phyloP scores from a whole-genome alignment of 2,329 filamentous ascomycete genomes.

The Microthyrium microscopicum region DNA sequence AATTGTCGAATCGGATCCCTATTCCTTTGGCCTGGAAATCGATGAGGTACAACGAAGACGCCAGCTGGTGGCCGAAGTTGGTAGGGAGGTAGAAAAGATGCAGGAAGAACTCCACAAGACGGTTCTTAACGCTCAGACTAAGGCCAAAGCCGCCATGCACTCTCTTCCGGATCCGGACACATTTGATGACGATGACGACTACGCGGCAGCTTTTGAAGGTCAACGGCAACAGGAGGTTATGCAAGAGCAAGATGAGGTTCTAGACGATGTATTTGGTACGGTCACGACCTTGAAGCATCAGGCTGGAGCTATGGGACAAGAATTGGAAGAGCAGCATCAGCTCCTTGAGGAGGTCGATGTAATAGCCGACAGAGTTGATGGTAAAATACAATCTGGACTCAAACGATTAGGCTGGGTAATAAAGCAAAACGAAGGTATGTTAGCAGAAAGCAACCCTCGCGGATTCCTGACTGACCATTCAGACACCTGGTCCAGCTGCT shows the following conservation, averaged over 20 bases:
- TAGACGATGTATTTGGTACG: constrained; percentile 84
- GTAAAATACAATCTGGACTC: constrained; percentile 70
- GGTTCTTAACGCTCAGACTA: constrained; percentile 24
- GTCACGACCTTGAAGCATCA: constrained; percentile 82
- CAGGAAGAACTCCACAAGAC: constrained; percentile 57
- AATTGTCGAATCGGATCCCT: constrained; percentile 74
- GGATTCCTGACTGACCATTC: constrained; percentile 10
- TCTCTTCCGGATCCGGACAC: constrained; percentile 42
- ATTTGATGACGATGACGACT: constrained; percentile 38
- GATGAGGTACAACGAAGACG: constrained; percentile 69
- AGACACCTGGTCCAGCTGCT: constrained; percentile 69
- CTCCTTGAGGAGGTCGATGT: constrained; percentile 76
- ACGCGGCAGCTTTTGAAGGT: constrained; percentile 75
- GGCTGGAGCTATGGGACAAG: constrained; percentile 88
- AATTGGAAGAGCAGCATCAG: constrained; percentile 85
- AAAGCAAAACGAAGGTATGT: constrained; percentile 72
- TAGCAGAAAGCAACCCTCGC: constrained; percentile 10
- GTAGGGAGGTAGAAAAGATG: constrained; percentile 79
- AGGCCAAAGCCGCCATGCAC: constrained; percentile 20
- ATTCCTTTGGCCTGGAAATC: constrained; percentile 69
- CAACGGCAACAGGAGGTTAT: constrained; percentile 83
- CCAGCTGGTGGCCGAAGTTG: constrained; percentile 75
- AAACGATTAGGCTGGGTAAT: constrained; percentile 75
- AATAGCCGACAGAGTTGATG: constrained; percentile 72
- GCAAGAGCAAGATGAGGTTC: constrained; percentile 81